Evolutionary conservation across 176 grass and related monocot species (phyloP), one percentile per base, ranked within the genome.

Genomic region (Aegilops umbellulata): DNA sequence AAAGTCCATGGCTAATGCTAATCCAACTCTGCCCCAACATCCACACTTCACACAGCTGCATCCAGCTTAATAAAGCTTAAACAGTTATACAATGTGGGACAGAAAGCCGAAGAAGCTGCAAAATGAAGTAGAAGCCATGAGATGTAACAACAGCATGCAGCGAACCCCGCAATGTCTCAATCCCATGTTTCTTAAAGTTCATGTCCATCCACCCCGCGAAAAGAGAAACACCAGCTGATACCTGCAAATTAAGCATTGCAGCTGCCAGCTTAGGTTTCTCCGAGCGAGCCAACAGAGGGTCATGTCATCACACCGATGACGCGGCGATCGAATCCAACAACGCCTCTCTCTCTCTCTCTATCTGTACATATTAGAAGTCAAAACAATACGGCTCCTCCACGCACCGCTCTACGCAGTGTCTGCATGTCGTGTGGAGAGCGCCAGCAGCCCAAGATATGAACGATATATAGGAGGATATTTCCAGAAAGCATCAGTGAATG

Each of bases 321-420:
- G 26, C 22, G 9, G 16, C 16, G 5, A 44, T 23, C 65, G 3
- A 70, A 44, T 24, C 65, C 1, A 71, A 82, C 13, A 69, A 83
- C 1, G 36, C 47, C 51, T 36, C 39, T 66, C 32, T 34, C 47
- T 34, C 66, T 53, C 4, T 24, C 73, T 66, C 42, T 68, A 85
- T 22, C 60, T 47, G 39, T 78, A 78, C 42, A 68, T 68, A 85
- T 39, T 49, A 77, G 61, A 85, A 53, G 47, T 68, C 44, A 85
- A 78, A 85, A 77, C 64, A 78, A 34, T 47, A 78, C 57, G 30
- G 83, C 83, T 57, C 9, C 74, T 4, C 32, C 31, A 65, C 58
- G 20, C 71, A 83, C 16, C 39, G 77, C 77, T 80, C 47, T 10
- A 35, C 5, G 30, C 11, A 53, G 19, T 35, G 31, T 34, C 20